Evolutionary conservation across 352 stramenopile genomes (phyloP), one percentile per base, ranked within the genome.

Genomic region (Phytophthora pisi): DNA sequence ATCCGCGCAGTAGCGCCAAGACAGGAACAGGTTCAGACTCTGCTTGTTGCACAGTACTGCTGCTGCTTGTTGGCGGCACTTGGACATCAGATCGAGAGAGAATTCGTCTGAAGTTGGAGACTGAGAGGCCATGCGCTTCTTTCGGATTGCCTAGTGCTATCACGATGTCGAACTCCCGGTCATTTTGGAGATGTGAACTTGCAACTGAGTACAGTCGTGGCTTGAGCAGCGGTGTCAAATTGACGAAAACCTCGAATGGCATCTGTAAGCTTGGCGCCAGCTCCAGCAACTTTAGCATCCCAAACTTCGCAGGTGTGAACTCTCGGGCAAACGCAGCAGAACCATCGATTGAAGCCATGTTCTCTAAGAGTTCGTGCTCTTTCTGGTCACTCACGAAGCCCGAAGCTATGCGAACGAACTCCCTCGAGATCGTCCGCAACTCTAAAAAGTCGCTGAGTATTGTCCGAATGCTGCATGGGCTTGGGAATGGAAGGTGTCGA

Each of bases 121-220:
- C 61, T 0, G 65, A 68, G 20, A 78, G 36, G 0, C 68, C 68
- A 4, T 76, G 71, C 45, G 78, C 64, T 31, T 75, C 51, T 1
- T 50, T 51, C 1, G 78, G 51, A 18, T 91, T 68, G 6, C 97
- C 87, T 15, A 99, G 66, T n/a, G 91, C 79, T 11, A 98, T 88
- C 0, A 91, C 97, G 51, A 98, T 73, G 47, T 98, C 90, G 34
- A 98, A 85, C 4, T 77, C 72, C 2, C 77, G 81, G 4, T 92
- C 84, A 72, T 26, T 89, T 64, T 46, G 64, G 65, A 13, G 81
- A 75, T n/a, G 51, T 10, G 90, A 98, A 1, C 90, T 98, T 1
- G 91, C 88, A 60, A 99, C 98, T 1, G 95, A 98, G 73, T 98
- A 99, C 52, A 95, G 90, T 1, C 96, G 82, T 8, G 96, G 93